Percentiles rank a stretch among this genome's conserved stretches.
phyloP scores from a whole-genome alignment of 2,329 filamentous ascomycete species.

The Coniochaeta sp. region DNA sequence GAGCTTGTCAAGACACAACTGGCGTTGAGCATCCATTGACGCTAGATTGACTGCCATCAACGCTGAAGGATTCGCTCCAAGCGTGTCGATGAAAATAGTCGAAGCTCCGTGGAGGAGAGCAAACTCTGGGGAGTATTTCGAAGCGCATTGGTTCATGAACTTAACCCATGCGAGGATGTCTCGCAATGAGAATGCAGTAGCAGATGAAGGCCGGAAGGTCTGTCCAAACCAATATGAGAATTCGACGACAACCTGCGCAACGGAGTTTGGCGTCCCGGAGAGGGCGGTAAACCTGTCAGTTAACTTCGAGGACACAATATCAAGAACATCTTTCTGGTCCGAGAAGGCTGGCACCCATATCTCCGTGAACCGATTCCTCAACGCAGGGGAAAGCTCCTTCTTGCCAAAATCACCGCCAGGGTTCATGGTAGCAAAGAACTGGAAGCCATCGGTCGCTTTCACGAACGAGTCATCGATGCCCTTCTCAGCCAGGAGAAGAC shows the following conservation, averaged over 20 bases:
- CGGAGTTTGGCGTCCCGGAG: conserved; percentile 18
- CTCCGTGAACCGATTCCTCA: conserved; percentile 95
- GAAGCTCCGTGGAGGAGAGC: conserved; percentile 75
- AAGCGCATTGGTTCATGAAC: conserved; percentile 69
- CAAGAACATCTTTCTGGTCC: conserved; percentile 74
- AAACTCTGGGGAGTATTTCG: conserved; percentile 31
- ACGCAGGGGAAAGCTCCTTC: conserved; percentile 87
- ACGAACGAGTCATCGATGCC: conserved; percentile 78
- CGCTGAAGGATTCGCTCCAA: conserved; percentile 91
- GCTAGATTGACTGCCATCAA: conserved; percentile 66
- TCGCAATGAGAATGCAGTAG: conserved; percentile 78
- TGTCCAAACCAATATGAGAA: conserved; percentile 93
- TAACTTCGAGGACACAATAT: conserved; percentile 79
- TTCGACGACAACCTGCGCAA: conserved; percentile 65
- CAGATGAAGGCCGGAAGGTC: conserved; percentile 67
- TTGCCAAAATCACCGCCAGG: conserved; percentile 98
- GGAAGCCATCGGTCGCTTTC: conserved; percentile 69
- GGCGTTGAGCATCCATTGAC: conserved; percentile 63
- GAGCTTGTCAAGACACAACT: conserved; percentile 66
- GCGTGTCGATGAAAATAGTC: conserved; percentile 90
- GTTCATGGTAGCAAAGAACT: conserved; percentile 99
- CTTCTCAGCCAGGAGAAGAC: conserved; percentile 87
- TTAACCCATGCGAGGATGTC: conserved; percentile 90
- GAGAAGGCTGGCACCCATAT: conserved; percentile 94
- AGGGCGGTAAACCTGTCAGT: conserved; percentile 34